Conservation (phyloP, 805 yeast genomes). For the Isabelozyma rhagii region DNA sequence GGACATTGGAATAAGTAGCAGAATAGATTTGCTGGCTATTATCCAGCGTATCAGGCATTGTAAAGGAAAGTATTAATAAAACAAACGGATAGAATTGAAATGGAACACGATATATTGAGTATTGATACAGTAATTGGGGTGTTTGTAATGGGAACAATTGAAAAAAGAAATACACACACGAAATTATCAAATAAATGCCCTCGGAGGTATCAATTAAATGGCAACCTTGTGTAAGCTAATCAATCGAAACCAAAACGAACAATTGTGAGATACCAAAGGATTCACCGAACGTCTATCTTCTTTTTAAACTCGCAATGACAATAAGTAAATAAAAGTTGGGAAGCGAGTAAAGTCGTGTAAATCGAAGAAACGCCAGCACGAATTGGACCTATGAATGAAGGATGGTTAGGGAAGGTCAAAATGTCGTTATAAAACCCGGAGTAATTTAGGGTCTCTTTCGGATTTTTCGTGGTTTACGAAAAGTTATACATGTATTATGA, state of each 20-base stretch:
- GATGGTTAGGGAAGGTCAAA: not conserved
- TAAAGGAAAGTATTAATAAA: not conserved
- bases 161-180: not conserved
- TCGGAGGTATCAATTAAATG: not conserved
- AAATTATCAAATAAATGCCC: not conserved
- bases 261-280: too few species aligned
- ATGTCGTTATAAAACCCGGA: not conserved
- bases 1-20: slow-evolving; percentile 74
- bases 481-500: not conserved
- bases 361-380: not conserved
- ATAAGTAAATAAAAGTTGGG: not conserved
- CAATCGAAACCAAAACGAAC: too few species aligned
- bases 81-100: not conserved
- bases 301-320: not conserved
- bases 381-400: not conserved
- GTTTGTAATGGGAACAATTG: not conserved
- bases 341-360: not conserved
- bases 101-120: not conserved
- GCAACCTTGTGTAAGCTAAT: not conserved
- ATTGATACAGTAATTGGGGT: not conserved
- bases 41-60: not conserved
- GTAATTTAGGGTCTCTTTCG: not conserved
- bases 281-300: not conserved
- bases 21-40: slow-evolving; percentile 50
- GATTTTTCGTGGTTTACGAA: too few species aligned